Evolutionary conservation across 768 basidiomycete species (phyloP).

Genomic region (Leccinum sublutescens): DNA sequence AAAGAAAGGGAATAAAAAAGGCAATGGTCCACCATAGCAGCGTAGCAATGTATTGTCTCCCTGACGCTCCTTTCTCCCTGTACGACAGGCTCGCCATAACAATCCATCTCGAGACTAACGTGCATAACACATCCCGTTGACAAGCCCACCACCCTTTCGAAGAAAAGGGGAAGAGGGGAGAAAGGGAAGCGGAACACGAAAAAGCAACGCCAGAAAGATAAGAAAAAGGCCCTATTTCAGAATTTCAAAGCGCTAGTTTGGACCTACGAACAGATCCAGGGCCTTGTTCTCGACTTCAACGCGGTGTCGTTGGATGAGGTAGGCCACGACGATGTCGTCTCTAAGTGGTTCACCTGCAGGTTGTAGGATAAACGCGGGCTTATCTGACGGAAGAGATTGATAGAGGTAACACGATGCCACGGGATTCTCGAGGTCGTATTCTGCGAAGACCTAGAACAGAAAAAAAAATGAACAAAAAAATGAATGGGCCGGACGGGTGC

Average conservation of each 20-base stretch:
- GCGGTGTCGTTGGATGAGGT: slow-evolving; percentile 29
- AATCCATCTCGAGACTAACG: not conserved
- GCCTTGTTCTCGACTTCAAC: slow-evolving; percentile 23
- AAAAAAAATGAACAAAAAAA: not conserved
- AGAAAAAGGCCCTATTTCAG: not conserved
- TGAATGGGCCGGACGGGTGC: not conserved
- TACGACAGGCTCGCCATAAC: not conserved
- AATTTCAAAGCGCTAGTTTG: slow-evolving; percentile 5
- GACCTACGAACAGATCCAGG: slow-evolving; percentile 27
- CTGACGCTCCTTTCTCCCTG: not conserved
- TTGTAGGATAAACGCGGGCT: slow-evolving; percentile 25
- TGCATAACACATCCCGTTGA: not conserved
- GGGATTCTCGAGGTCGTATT: slow-evolving; percentile 22
- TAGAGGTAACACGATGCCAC: slow-evolving; percentile 25
- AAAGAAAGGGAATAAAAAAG: not conserved
- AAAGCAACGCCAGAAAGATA: not conserved
- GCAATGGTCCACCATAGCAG: not conserved
- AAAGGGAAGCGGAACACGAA: not conserved
- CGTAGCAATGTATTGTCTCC: not conserved
- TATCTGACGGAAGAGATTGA: not conserved
- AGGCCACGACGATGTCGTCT: slow-evolving; percentile 31
- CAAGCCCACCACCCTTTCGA: not conserved
- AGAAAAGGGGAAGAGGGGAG: not conserved
- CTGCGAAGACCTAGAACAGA: slow-evolving; percentile 21
- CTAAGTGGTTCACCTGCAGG: slow-evolving; percentile 25